Evolutionary conservation across 257 asterid species (phyloP).

Genomic region (Ehretia macrophylla): DNA sequence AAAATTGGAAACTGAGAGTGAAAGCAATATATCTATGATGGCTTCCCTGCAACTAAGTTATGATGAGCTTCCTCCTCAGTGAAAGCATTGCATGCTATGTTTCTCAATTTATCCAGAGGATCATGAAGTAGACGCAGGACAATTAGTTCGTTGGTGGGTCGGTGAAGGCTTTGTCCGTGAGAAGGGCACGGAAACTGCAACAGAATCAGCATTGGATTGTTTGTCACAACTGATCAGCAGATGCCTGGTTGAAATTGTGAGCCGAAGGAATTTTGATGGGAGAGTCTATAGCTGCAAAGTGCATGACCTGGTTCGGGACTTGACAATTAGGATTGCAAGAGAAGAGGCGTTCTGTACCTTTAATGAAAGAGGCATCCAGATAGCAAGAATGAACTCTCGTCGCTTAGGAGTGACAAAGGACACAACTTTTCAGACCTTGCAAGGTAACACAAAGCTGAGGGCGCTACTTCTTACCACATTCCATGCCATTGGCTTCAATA

Average conservation of each 20-base stretch:
- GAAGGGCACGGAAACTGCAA: constrained; percentile 11
- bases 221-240: constrained; percentile 20
- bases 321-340: no score
- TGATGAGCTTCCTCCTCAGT: constrained; percentile 28
- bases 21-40: constrained; percentile 10
- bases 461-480: no score
- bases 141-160: constrained; percentile 20
- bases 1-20: constrained; percentile 3
- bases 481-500: no score
- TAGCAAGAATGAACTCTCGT: no score
- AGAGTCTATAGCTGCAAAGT: no score
- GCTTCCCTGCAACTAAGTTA: constrained; percentile 27
- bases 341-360: no score
- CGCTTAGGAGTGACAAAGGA: no score
- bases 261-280: constrained; percentile 20
- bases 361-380: no score
- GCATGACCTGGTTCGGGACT: no score
- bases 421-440: no score
- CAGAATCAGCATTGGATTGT: constrained; percentile 13
- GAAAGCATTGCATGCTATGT: constrained; percentile 22
- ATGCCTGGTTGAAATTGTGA: constrained; percentile 21
- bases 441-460: no score
- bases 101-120: constrained; percentile 30
- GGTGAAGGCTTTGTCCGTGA: constrained; percentile 31
- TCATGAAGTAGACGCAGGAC: constrained; percentile 19